Conservation (phyloP, 768 basidiomycete genomes). For the Chlorophyllum brunneum region DNA sequence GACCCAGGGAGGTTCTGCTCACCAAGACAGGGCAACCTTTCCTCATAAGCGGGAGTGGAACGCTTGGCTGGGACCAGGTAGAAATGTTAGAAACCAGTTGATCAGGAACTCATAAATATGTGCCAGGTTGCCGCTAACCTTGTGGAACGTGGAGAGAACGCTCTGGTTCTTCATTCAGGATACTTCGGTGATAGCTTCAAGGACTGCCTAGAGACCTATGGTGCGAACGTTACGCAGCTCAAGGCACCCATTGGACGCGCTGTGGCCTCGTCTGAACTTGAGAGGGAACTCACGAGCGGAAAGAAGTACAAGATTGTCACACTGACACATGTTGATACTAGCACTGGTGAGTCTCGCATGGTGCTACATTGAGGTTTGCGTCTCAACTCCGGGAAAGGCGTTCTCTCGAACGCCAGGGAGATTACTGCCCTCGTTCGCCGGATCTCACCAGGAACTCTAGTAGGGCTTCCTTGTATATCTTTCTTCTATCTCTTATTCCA, state of each 20-base stretch:
- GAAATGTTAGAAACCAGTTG: conserved; percentile 17
- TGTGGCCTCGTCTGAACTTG: conserved; percentile 57
- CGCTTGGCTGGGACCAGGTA: conserved; percentile 95
- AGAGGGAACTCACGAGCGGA: conserved; percentile 34
- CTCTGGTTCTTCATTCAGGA: conserved; percentile 82
- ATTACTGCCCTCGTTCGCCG: conserved; percentile 69
- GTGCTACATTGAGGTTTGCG: background rate
- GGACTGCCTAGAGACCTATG: conserved; percentile 86
- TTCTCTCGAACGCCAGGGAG: conserved; percentile 78
- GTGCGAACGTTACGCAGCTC: conserved; percentile 82
- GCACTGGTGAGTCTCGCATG: conserved; percentile 49
- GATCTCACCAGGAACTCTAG: conserved; percentile 84
- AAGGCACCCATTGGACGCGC: conserved; percentile 80
- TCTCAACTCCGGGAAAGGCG: conserved; percentile 40
- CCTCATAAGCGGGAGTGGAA: conserved; percentile 91
- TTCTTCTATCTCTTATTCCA: background rate
- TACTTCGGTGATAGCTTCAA: conserved; percentile 93
- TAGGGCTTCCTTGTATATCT: conserved; percentile 25
- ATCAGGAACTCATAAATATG: conserved; percentile 3
- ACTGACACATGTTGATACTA: conserved; percentile 95
- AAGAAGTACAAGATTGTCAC: conserved; percentile 89
- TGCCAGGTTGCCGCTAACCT: conserved; percentile 85
- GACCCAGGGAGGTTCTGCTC: conserved; percentile 65
- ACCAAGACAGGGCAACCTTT: conserved; percentile 84
- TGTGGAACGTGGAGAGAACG: conserved; percentile 75